phyloP scores from a whole-genome alignment of 169 alveolate species.

The Plasmodium inui region DNA sequence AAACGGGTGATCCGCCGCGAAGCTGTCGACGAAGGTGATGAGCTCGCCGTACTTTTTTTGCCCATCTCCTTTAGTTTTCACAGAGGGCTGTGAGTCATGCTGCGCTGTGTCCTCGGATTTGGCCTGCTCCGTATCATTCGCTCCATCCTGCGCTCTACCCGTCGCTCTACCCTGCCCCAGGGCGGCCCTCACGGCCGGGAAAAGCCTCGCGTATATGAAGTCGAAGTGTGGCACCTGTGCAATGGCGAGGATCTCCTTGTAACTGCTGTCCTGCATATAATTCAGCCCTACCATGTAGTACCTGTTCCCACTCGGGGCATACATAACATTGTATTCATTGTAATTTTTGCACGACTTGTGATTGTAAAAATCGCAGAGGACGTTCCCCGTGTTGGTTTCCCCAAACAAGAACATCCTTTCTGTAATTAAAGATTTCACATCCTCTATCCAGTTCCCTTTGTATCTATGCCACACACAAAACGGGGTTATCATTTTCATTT shows the following conservation, averaged over 20 bases:
- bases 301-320: conserved; percentile 60
- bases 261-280: conserved; percentile 45
- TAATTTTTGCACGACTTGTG: background rate
- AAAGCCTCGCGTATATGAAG: conserved; percentile 18
- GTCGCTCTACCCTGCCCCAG: background rate
- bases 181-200: conserved; percentile 3
- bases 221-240: conserved; percentile 58
- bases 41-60: conserved; percentile 2
- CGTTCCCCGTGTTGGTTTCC: conserved; percentile 18
- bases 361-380: conserved; percentile 24
- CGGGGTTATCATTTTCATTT: conserved; percentile 27
- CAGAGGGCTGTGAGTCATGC: background rate
- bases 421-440: conserved; percentile 40
- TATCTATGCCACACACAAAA: conserved; percentile 70
- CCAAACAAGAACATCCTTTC: conserved; percentile 63
- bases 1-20: background rate
- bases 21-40: conserved; percentile 16
- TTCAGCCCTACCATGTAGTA: conserved; percentile 35
- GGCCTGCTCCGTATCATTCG: background rate
- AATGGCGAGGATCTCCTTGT: conserved; percentile 39
- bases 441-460: conserved; percentile 59
- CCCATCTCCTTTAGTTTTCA: background rate
- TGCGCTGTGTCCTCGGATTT: background rate
- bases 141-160: background rate
- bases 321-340: conserved; percentile 57